A percentile compares a stretch with the other conserved stretches of the same genome.
Evolutionary conservation across 1,284 basidiomycete species (phyloP).

Genomic region (Entoloma clypeatum): DNA sequence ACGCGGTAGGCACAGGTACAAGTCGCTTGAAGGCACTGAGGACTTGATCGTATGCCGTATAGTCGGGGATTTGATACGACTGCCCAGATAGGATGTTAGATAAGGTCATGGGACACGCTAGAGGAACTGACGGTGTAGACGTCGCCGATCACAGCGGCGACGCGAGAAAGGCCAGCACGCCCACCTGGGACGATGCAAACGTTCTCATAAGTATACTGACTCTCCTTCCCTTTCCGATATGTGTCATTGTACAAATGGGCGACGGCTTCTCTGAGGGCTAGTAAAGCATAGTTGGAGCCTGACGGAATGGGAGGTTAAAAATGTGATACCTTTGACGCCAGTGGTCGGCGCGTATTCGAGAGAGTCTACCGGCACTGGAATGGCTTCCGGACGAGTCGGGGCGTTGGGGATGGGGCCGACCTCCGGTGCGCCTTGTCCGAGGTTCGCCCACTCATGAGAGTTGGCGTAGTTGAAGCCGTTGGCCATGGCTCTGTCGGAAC

Average conservation of each 20-base stretch:
- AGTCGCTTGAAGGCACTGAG: slow-evolving; percentile 85
- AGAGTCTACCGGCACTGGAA: slow-evolving; percentile 68
- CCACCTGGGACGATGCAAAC: slow-evolving; percentile 91
- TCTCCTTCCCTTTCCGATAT: slow-evolving; percentile 76
- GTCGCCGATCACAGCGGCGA: slow-evolving; percentile 88
- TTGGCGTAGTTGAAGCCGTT: slow-evolving; percentile 82
- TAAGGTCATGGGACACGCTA: neutral
- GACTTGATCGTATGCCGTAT: slow-evolving; percentile 84
- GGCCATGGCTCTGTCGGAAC: slow-evolving; percentile 83
- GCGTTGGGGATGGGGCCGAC: slow-evolving; percentile 80
- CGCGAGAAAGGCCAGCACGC: slow-evolving; percentile 80
- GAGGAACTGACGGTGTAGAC: slow-evolving; percentile 61
- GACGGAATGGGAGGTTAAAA: slow-evolving; percentile 4
- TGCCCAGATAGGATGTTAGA: slow-evolving; percentile 23
- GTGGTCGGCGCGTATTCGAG: slow-evolving; percentile 93
- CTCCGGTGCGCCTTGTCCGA: slow-evolving; percentile 86
- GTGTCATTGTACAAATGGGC: slow-evolving; percentile 85
- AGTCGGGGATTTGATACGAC: slow-evolving; percentile 86
- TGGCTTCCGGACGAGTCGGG: slow-evolving; percentile 57
- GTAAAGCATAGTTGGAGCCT: slow-evolving; percentile 8
- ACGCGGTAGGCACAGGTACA: slow-evolving; percentile 87
- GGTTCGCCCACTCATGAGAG: slow-evolving; percentile 80
- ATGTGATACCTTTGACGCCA: slow-evolving; percentile 69
- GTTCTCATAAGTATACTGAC: slow-evolving; percentile 88
- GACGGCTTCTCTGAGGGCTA: slow-evolving; percentile 67